Evolutionary conservation across 208 protist species (phyloP).

Genomic region (Spongospora subterranea): DNA sequence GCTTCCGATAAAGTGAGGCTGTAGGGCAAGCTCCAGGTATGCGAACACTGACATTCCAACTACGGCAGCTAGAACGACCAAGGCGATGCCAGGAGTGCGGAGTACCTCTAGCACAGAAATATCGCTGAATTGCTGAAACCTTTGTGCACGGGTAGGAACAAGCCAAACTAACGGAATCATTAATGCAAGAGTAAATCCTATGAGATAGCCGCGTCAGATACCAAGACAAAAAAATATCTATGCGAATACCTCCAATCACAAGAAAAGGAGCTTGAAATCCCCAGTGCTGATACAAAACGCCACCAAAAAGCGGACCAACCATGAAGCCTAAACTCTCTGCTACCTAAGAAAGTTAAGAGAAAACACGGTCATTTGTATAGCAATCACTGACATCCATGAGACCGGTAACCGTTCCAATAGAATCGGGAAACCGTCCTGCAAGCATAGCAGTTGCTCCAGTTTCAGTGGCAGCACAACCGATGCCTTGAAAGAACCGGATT

Average conservation of each 20-base stretch:
- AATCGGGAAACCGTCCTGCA: constrained; percentile 27
- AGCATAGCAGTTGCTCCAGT: constrained; percentile 44
- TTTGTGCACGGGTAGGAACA: not conserved
- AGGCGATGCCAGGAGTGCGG: not conserved
- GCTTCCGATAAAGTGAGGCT: constrained; percentile 26
- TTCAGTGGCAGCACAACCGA: constrained; percentile 45
- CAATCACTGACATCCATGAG: constrained; percentile 3
- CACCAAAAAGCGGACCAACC: constrained; percentile 16
- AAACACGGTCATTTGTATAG: not conserved
- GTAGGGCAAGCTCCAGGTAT: constrained; percentile 11
- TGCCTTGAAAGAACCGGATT: constrained; percentile 42
- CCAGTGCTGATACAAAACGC: not conserved
- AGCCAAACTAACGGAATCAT: constrained; percentile 26
- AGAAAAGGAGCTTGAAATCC: constrained; percentile 36
- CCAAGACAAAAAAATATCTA: not conserved
- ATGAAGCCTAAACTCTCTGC: constrained; percentile 47
- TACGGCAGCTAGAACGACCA: constrained; percentile 15
- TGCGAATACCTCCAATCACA: constrained; percentile 35
- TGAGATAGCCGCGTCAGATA: not conserved
- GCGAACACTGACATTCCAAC: constrained; percentile 38
- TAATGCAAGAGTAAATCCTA: not conserved
- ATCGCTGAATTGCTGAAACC: constrained; percentile 20
- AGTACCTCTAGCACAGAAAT: constrained; percentile 8
- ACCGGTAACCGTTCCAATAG: constrained; percentile 30
- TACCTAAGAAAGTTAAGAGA: not conserved